phyloP scores from a whole-genome alignment of 2,329 filamentous ascomycete species.

The Amylocarpus encephaloides region DNA sequence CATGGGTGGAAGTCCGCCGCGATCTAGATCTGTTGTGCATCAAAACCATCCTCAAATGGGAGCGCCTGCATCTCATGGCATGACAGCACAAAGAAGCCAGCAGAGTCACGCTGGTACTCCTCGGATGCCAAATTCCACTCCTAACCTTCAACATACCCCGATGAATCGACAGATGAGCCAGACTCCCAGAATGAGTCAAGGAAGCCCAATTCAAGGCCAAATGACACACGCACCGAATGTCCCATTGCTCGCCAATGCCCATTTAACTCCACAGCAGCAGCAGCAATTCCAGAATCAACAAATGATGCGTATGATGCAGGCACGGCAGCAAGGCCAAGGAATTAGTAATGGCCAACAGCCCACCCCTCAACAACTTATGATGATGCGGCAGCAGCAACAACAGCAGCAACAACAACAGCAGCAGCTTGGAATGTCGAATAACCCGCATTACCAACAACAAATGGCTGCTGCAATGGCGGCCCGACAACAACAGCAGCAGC shows the following conservation, averaged over 20 bases:
- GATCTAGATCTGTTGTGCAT: slow-evolving; percentile 60
- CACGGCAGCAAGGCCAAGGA: slow-evolving; percentile 33
- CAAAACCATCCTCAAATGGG: slow-evolving; percentile 48
- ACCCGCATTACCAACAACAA: slow-evolving; percentile 14
- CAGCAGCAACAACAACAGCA: slow-evolving; percentile 37
- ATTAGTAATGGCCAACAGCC: slow-evolving; percentile 29
- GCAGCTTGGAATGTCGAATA: slow-evolving; percentile 9
- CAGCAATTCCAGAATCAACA: slow-evolving; percentile 22
- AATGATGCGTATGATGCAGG: slow-evolving; percentile 17
- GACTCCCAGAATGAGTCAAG: slow-evolving; percentile 57
- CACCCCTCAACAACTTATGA: slow-evolving; percentile 23
- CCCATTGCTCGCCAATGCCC: slow-evolving; percentile 44
- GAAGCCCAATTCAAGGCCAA: slow-evolving; percentile 54
- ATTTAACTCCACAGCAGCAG: slow-evolving; percentile 29
- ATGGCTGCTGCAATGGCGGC: slow-evolving; percentile 19
- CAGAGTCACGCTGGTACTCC: slow-evolving; percentile 62
- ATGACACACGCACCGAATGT: slow-evolving; percentile 53
- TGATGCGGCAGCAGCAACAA: slow-evolving; percentile 27
- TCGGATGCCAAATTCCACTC: slow-evolving; percentile 54
- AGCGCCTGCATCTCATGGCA: slow-evolving; percentile 54
- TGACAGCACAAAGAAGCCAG: slow-evolving; percentile 59
- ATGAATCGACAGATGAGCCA: slow-evolving; percentile 47
- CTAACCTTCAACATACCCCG: slow-evolving; percentile 57
- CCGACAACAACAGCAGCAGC: slow-evolving; percentile 12
- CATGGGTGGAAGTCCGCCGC: slow-evolving; percentile 61